Conservation (phyloP, 345 rosid species). For the Citrus maxima region DNA sequence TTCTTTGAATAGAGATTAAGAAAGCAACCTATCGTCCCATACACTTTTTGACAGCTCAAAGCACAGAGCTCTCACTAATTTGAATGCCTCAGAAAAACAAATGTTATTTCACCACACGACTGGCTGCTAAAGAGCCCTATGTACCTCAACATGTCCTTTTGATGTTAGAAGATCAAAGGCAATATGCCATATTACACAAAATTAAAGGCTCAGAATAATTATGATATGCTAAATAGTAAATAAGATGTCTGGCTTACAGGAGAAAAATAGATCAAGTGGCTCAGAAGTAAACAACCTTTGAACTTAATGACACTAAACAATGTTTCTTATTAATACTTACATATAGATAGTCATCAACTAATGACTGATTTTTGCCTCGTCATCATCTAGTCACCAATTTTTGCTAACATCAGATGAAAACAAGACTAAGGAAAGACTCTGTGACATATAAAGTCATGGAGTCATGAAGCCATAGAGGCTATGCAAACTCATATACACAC, state of each 20-base stretch:
- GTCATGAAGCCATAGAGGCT: neutral
- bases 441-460: neutral
- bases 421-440: neutral
- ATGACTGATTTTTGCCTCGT: neutral
- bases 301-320: neutral
- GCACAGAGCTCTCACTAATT: neutral
- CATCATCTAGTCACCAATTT: neutral
- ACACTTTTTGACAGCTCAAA: neutral
- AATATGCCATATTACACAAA: neutral
- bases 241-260: neutral
- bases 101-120: neutral
- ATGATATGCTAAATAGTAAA: neutral
- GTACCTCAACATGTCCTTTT: neutral
- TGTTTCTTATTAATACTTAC: neutral
- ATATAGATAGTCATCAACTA: no score
- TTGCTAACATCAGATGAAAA: neutral
- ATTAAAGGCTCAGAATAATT: neutral
- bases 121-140: neutral
- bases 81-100: neutral
- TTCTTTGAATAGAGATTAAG: neutral
- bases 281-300: neutral
- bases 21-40: neutral
- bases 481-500: neutral
- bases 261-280: neutral
- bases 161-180: neutral